Evolutionary conservation across 192 early-diverging fungal genomes (phyloP), one percentile per base, ranked within the genome.

Genomic region (Coemansia sp.): DNA sequence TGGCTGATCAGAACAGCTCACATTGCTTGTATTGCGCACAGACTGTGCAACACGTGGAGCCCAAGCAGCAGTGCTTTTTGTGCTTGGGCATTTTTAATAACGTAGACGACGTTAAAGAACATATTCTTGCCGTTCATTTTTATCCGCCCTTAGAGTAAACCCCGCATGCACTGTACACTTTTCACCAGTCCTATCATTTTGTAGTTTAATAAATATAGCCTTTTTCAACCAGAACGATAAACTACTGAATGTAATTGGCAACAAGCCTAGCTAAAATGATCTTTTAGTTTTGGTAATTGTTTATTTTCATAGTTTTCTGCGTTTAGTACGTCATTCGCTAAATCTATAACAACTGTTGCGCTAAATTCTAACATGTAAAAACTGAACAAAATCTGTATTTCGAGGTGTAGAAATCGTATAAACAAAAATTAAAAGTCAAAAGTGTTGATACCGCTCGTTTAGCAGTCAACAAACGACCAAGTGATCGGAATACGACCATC

Each of bases 401-500:
- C 29, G 27, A 29, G 24, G 24, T 25, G 1, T 27, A 25, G 23
- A 15, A 23, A 25, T 55, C 23, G 7, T 52, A 17, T 25, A 52
- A 21, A 52, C 17, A 52, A 17, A 24, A 32, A 38, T 12, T 14
- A 41, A 21, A 21, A 21, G 21, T 21, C 21, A 21, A 1, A 21
- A 1, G 21, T 21, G 21, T 21, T 21, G 21, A 21, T 6, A n/a
- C 14, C 32, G 32, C 27, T 29, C 32, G 15, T 38, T 62, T 68
- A 72, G 72, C 74, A 82, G 54, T 56, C 56, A 47, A 72, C 74
- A 62, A 80, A 72, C 35, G 70, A 72, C 86, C 86, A 87, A 4
- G 67, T 75, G 66, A 87, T 85, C 1, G 74, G 56, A 23, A 75
- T 72, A 4, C 78, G 83, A 45, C 86, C 86, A 29, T 67, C 78